phyloP scores from a whole-genome alignment of 345 rosid species.

The Arabis alpina region DNA sequence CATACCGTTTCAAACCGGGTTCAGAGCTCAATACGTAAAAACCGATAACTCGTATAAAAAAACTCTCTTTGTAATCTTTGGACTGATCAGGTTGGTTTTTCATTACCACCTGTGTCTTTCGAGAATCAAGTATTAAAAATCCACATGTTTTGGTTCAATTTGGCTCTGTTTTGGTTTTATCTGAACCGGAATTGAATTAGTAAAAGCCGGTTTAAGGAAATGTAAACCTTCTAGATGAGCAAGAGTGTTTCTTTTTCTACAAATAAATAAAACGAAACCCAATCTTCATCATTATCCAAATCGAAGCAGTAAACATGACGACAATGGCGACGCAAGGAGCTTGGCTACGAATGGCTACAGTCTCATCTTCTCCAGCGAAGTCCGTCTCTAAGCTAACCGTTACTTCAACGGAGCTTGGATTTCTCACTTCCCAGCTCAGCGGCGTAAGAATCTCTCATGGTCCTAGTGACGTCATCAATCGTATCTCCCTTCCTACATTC shows the following conservation, averaged over 20 bases:
- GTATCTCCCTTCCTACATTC: constrained; percentile 47
- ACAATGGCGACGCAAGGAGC: constrained; percentile 50
- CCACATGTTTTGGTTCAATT: too few relatives aligned
- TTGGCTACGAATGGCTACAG: constrained; percentile 37
- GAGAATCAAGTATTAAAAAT: constrained; percentile 1
- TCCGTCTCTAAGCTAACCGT: constrained; percentile 14
- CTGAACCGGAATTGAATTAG: too few relatives aligned
- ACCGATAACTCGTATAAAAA: background rate
- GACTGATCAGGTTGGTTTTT: constrained; percentile 22
- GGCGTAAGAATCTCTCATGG: constrained; percentile 64
- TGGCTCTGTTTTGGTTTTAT: too few relatives aligned
- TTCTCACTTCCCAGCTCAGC: constrained; percentile 61
- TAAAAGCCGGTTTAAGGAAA: too few relatives aligned
- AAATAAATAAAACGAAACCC: constrained; percentile 19
- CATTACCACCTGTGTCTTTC: constrained; percentile 8
- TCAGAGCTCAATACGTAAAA: constrained; percentile 13
- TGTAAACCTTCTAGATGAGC: background rate
- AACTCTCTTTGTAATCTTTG: constrained; percentile 28
- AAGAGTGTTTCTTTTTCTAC: background rate
- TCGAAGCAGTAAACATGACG: constrained; percentile 32
- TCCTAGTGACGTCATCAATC: constrained; percentile 31
- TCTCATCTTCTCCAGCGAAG: constrained; percentile 29
- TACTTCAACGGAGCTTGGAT: constrained; percentile 53
- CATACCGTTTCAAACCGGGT: constrained; percentile 27
- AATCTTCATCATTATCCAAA: constrained; percentile 37